These are phyloP conservation scores for Puccinia brachypodii DNA, from an alignment of 1,284 basidiomycete species.

Conservation along the genomic window DNA sequence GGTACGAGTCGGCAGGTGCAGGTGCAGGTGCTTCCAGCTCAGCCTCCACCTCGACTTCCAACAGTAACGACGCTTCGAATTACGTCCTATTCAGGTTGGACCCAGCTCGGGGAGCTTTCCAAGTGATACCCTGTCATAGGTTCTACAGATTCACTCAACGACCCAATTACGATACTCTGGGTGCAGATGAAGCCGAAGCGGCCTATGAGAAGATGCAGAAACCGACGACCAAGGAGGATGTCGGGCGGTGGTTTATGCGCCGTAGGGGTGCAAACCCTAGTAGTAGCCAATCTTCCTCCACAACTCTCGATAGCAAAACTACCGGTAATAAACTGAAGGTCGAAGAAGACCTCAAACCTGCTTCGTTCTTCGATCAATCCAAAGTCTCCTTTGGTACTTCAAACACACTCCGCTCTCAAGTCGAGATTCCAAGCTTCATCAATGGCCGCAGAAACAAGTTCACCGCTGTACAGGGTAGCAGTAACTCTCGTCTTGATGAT, in stretches of 20 bases:
- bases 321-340: slow-evolving; percentile 53
- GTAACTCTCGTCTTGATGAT: slow-evolving; percentile 60
- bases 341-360: slow-evolving; percentile 55
- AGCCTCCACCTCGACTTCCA: slow-evolving; percentile 33
- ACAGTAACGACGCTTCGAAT: slow-evolving; percentile 42
- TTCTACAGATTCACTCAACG: slow-evolving; percentile 89
- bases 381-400: slow-evolving; percentile 53
- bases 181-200: slow-evolving; percentile 68
- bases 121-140: slow-evolving; percentile 77
- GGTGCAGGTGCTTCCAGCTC: slow-evolving; percentile 5
- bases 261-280: slow-evolving; percentile 56
- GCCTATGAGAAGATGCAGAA: slow-evolving; percentile 62
- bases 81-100: slow-evolving; percentile 56
- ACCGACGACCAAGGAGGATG: slow-evolving; percentile 50
- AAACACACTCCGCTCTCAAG: slow-evolving; percentile 64
- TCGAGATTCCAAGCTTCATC: slow-evolving; percentile 53
- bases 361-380: slow-evolving; percentile 33
- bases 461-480: slow-evolving; percentile 55
- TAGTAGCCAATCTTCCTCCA: slow-evolving; percentile 47
- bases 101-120: slow-evolving; percentile 63
- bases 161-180: slow-evolving; percentile 69
- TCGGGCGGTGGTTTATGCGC: slow-evolving; percentile 51
- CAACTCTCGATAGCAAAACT: slow-evolving; percentile 30
- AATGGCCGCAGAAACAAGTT: neutral
- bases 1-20: slow-evolving; percentile 53